Base-by-base conservation (phyloP, 352 stramenopile species). In the Pythium phragmitis region DNA sequence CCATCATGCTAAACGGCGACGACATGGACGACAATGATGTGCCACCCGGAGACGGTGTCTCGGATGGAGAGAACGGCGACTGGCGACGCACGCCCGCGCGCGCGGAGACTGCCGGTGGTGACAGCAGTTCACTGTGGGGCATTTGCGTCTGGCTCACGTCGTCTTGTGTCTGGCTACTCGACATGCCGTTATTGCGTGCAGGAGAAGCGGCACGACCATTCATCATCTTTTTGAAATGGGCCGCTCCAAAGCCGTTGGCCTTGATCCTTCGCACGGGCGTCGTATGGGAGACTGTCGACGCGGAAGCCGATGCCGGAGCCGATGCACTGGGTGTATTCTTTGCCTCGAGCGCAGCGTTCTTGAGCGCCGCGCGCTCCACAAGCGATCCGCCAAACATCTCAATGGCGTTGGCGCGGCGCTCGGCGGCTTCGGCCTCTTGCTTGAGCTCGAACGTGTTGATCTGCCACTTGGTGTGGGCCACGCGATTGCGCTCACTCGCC, bases 401-500 rank as follows among this genome's bases (percentile, higher is more conserved):
- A 11, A 59, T 64, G 6, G 54, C 50, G 21, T 62, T 66, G 13
- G 63, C 66, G 4, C 48, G 45, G n/a, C 77, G 70, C 8, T 61
- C 63, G 65, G 69, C 54, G 67, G 60, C 23, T 71, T 74, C 21
- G 75, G 72, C 62, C 26, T 92, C 74, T 9, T 86, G 80, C 45
- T 73, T 68, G 41, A 92, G 80, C 42, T 73, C 77, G 12, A 75
- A 63, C 21, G 83, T 90, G 58, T 92, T 74, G 62, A 92, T 83
- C 41, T 86, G 70, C 83, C 83, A 92, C 66, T 92, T 92, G 64
- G 69, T 74, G 49, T 79, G 87, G 23, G 59, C 78, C 30, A 86
- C 82, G 16, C 71, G 64, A 0, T 78, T 78, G 57, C 82, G 69
- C 26, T 46, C 4, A 16, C 19, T 58, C 23, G 36, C 19, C n/a